Evolutionary conservation across 176 grass and related monocot genomes (phyloP).

Genomic region (Avena insularis): DNA sequence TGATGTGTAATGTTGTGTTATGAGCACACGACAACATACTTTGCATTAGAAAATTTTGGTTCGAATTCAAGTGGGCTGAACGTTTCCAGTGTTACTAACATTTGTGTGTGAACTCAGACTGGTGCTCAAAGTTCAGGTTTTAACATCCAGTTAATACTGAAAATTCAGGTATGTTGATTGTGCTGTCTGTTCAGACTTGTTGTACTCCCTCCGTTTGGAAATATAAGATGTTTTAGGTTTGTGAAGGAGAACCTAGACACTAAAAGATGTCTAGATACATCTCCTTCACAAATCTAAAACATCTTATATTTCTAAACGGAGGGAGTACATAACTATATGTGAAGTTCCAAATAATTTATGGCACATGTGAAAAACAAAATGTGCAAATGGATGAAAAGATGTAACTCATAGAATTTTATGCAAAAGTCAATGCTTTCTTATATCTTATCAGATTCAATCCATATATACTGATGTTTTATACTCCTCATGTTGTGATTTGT

Average conservation of each 20-base stretch:
- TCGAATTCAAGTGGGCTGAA: neutral
- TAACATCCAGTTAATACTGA: neutral
- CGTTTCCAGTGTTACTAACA: neutral
- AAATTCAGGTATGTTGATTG: slow-evolving; percentile 1
- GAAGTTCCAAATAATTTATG: neutral
- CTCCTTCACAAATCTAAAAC: too few relatives aligned
- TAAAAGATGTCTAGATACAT: too few relatives aligned
- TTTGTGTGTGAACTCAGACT: neutral
- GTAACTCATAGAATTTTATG: neutral
- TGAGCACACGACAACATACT: neutral
- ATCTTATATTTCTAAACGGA: too few relatives aligned
- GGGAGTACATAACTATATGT: neutral
- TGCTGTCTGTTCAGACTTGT: neutral
- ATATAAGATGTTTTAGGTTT: too few relatives aligned
- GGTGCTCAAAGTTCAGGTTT: neutral
- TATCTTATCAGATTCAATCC: neutral
- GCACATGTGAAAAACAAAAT: neutral
- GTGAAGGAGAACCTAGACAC: too few relatives aligned
- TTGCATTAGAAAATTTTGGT: neutral
- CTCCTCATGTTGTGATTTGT: neutral
- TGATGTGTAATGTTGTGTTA: neutral
- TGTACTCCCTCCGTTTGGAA: too few relatives aligned
- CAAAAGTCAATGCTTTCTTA: neutral
- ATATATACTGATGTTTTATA: neutral
- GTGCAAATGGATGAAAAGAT: neutral